Percentiles rank a stretch among this genome's conserved stretches.
These are phyloP conservation scores for Nakaseomyces delphensis DNA, from an alignment of 1,139 yeast genomes.

Conservation along the genomic window DNA sequence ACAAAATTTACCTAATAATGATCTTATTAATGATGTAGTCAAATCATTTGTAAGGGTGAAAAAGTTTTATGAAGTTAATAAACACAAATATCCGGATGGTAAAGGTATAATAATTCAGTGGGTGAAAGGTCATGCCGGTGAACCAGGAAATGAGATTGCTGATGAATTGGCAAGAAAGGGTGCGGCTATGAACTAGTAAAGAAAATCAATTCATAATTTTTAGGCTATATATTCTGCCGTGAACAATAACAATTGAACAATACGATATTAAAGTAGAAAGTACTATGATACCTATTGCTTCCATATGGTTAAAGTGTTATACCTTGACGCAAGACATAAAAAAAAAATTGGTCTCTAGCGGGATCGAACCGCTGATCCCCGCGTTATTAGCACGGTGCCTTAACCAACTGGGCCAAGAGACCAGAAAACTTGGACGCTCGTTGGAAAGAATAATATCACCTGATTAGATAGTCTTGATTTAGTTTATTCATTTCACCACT, in stretches of 20 bases:
- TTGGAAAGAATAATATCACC: neutral
- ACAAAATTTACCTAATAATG: conserved; percentile 25
- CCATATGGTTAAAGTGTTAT: too few species aligned
- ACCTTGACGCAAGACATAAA: too few species aligned
- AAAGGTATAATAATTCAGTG: conserved; percentile 41
- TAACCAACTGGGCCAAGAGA: conserved; percentile 31
- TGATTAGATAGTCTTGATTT: neutral
- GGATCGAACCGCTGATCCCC: conserved; percentile 32
- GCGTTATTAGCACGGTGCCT: conserved; percentile 32
- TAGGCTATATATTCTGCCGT: too few species aligned
- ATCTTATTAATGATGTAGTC: conserved; percentile 22
- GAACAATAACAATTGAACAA: too few species aligned
- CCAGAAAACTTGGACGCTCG: conserved; percentile 11
- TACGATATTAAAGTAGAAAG: neutral
- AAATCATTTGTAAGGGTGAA: conserved; percentile 24
- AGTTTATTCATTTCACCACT: too few species aligned
- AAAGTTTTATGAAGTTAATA: conserved; percentile 27
- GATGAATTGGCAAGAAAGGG: conserved; percentile 66
- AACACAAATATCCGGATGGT: conserved; percentile 18
- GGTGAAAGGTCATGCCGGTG: conserved; percentile 67
- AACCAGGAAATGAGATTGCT: conserved; percentile 66
- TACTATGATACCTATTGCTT: too few species aligned
- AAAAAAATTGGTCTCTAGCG: conserved; percentile 27
- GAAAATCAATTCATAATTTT: too few species aligned
- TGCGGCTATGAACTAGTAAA: conserved; percentile 27